A percentile compares a stretch with the other conserved stretches of the same genome.
These are phyloP conservation scores for Betula pendula DNA, from an alignment of 306 rosid species.

Conservation along the genomic window DNA sequence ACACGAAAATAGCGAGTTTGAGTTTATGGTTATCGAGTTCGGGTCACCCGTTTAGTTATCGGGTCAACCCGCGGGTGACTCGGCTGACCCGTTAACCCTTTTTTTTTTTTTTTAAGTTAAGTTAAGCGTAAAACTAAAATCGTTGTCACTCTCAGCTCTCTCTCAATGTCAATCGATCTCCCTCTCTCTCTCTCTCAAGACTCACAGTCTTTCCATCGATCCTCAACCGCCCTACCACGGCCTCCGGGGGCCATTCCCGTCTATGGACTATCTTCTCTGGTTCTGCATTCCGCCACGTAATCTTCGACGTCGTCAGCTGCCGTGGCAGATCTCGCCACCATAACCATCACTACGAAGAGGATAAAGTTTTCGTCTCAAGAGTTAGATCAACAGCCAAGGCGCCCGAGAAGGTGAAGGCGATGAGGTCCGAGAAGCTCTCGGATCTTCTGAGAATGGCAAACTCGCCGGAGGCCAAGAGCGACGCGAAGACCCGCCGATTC, in stretches of 20 bases:
- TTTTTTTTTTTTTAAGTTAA: too few relatives aligned
- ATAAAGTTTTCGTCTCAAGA: constrained; percentile 2
- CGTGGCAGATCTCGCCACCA: constrained; percentile 63
- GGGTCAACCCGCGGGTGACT: too few relatives aligned
- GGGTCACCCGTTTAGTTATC: too few relatives aligned
- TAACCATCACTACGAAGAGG: constrained; percentile 23
- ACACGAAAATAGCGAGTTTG: too few relatives aligned
- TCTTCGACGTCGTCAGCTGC: constrained; percentile 83
- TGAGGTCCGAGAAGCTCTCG: constrained; percentile 68
- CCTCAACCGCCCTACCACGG: constrained; percentile 47
- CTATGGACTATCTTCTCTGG: constrained; percentile 54
- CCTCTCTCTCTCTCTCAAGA: too few relatives aligned
- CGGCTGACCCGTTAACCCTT: too few relatives aligned
- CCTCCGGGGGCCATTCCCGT: constrained; percentile 48
- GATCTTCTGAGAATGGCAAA: constrained; percentile 67
- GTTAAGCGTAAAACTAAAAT: too few relatives aligned
- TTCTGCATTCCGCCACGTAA: constrained; percentile 61
- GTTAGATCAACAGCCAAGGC: constrained; percentile 27
- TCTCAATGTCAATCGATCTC: too few relatives aligned
- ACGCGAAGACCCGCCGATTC: constrained; percentile 44
- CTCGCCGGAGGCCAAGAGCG: constrained; percentile 51
- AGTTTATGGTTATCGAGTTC: too few relatives aligned
- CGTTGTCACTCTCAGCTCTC: too few relatives aligned
- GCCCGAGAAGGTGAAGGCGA: constrained; percentile 13
- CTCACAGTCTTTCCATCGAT: too few relatives aligned